Percentiles rank a stretch among this genome's conserved stretches.
Conservation (phyloP, 1,284 basidiomycete species). For the Anthracocystis walkeri region DNA sequence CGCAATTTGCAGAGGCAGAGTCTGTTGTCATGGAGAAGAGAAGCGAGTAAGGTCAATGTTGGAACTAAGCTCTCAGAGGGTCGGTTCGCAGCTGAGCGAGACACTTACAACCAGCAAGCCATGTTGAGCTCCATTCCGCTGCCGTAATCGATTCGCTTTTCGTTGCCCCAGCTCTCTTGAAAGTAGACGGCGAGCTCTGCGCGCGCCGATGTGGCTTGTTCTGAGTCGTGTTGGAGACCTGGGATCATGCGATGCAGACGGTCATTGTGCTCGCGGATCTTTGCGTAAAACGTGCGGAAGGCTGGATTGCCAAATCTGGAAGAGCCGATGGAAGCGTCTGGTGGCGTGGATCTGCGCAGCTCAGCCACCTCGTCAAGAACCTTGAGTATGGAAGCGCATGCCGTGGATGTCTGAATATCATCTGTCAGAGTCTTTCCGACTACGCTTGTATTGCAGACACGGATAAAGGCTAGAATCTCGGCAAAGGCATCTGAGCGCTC, state of each 20-base stretch:
- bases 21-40: neutral
- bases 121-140: conserved; percentile 99
- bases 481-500: conserved; percentile 80
- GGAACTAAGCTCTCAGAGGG: neutral
- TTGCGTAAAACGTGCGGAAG: conserved; percentile 90
- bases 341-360: conserved; percentile 78
- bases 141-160: conserved; percentile 93
- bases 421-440: conserved; percentile 80
- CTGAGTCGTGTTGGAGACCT: conserved; percentile 68
- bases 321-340: conserved; percentile 83
- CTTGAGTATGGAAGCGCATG: conserved; percentile 60
- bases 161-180: conserved; percentile 88
- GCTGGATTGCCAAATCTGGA: conserved; percentile 98
- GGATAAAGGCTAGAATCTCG: conserved; percentile 80
- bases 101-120: conserved; percentile 89
- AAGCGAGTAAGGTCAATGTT: neutral
- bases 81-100: neutral
- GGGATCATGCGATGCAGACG: conserved; percentile 38
- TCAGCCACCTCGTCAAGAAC: conserved; percentile 47
- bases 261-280: conserved; percentile 76
- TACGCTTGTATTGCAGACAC: conserved; percentile 81
- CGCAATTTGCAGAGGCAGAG: conserved; percentile 83
- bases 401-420: conserved; percentile 60
- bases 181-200: conserved; percentile 78
- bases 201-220: conserved; percentile 32